Base-by-base conservation (phyloP, 2,329 filamentous ascomycete genomes). In the Aspergillus sergii region DNA sequence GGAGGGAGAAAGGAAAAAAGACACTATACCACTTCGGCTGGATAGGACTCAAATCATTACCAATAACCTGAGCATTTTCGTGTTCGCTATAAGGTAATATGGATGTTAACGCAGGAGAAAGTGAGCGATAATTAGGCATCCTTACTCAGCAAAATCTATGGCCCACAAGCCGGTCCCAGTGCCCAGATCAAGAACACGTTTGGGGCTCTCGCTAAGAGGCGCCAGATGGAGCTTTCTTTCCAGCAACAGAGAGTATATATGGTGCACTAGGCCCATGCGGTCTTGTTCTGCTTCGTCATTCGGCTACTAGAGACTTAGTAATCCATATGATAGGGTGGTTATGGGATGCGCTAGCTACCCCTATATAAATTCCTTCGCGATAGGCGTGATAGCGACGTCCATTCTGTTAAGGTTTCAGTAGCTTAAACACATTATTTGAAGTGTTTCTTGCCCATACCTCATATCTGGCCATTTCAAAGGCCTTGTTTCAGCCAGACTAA, bases 281-380 rank as follows among this genome's bases (percentile, higher is more conserved):
- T 55, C 51, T 55, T 55, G 51, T 23, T 55, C 51, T 11, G n/a
- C 28, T 36, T 55, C 51, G n/a, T 55, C 51, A 26, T 55, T 55
- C 23, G 51, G 51, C 51, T 55, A 55, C 21, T 19, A 7, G n/a
- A 19, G 10, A 10, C 21, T 55, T 41, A 55, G 34, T 16, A 11
- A 55, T 26, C 5, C 3, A 19, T 36, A 39, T 36, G 28, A 16
- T 2, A n/a, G n/a, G n/a, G 12, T 4, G 3, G 14, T 55, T 19
- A 9, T 10, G n/a, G 8, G 11, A 39, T 55, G 26, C 32, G 32
- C 36, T 36, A 23, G 2, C 11, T 21, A 55, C 51, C 51, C 30
- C 30, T 23, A 55, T 55, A 55, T 55, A 55, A 10, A 34, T 21
- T n/a, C 51, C 51, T 21, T 55, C 51, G 26, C 16, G 51, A 19